A percentile compares a stretch with the other conserved stretches of the same genome.
These are phyloP conservation scores for Lineolata rhizophorae DNA, from an alignment of 495 filamentous ascomycete genomes.

Conservation along the genomic window DNA sequence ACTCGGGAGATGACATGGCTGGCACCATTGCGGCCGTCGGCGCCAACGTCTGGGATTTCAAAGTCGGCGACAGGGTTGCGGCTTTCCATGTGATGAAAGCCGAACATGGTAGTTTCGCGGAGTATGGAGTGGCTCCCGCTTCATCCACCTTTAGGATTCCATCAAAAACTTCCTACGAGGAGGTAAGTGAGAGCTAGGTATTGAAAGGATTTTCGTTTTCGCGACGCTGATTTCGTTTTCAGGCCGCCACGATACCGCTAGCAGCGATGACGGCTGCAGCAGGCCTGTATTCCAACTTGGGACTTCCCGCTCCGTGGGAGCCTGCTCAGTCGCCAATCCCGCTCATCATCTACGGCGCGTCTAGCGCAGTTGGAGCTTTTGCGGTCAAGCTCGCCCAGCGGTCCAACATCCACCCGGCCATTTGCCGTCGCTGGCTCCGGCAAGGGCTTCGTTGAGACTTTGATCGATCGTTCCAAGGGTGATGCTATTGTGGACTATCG, in stretches of 20 bases:
- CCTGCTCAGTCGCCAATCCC: slow-evolving; percentile 20
- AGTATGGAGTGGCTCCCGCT: slow-evolving; percentile 43
- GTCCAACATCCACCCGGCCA: slow-evolving; percentile 50
- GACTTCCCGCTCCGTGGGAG: slow-evolving; percentile 43
- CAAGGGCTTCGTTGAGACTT: slow-evolving; percentile 27
- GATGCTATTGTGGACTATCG: slow-evolving; percentile 60
- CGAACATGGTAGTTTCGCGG: slow-evolving; percentile 40
- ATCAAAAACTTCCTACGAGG: slow-evolving; percentile 40
- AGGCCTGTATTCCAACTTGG: slow-evolving; percentile 34
- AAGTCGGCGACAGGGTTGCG: slow-evolving; percentile 51
- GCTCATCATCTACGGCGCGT: slow-evolving; percentile 42
- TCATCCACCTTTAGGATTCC: slow-evolving; percentile 52
- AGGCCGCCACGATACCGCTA: slow-evolving; percentile 48
- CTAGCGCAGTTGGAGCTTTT: slow-evolving; percentile 44
- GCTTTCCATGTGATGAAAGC: slow-evolving; percentile 42
- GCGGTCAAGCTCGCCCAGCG: slow-evolving; percentile 42
- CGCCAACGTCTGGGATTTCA: too few relatives aligned
- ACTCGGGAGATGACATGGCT: slow-evolving; percentile 53
- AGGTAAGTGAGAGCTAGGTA: too few relatives aligned
- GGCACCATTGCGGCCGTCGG: too few relatives aligned
- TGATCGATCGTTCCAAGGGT: slow-evolving; percentile 42
- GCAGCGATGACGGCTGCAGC: slow-evolving; percentile 54
- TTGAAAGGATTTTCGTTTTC: too few relatives aligned
- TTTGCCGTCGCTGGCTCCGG: slow-evolving; percentile 44
- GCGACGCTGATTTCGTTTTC: too few relatives aligned